These are phyloP conservation scores for Diversispora eburnea DNA, from an alignment of 192 early-diverging fungal species.

Conservation along the genomic window DNA sequence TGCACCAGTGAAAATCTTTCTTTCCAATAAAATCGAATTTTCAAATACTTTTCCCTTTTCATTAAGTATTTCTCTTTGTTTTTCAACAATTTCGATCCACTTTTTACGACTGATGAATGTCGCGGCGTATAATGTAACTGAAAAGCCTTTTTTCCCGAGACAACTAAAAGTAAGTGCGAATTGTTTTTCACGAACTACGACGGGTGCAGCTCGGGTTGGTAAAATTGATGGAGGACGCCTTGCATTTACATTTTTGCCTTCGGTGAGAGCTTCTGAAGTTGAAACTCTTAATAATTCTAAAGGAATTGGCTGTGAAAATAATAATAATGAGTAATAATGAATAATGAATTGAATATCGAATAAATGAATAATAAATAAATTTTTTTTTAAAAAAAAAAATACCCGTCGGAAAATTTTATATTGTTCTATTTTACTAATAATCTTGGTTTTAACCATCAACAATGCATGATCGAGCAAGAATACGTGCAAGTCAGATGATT, in stretches of 20 bases:
- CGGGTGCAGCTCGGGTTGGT: slow-evolving; percentile 31
- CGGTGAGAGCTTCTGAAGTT: slow-evolving; percentile 46
- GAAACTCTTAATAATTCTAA: slow-evolving; percentile 68
- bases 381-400: slow-evolving; percentile 5
- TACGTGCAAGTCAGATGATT: slow-evolving; percentile 67
- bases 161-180: slow-evolving; percentile 75
- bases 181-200: slow-evolving; percentile 34
- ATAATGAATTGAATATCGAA: background rate
- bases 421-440: slow-evolving; percentile 53
- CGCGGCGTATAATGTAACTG: slow-evolving; percentile 69
- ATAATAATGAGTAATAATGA: background rate
- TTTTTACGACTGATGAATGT: slow-evolving; percentile 69
- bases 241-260: slow-evolving; percentile 7
- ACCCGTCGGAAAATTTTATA: slow-evolving; percentile 58
- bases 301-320: slow-evolving; percentile 68
- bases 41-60: slow-evolving; percentile 52
- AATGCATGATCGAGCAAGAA: slow-evolving; percentile 87
- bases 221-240: slow-evolving; percentile 37
- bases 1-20: slow-evolving; percentile 47
- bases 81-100: slow-evolving; percentile 82
- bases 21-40: slow-evolving; percentile 45
- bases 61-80: slow-evolving; percentile 47
- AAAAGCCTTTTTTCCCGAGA: slow-evolving; percentile 68
- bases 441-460: slow-evolving; percentile 70
- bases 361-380: background rate